These are phyloP conservation scores for Tremellales sp. DNA, from an alignment of 1,284 basidiomycete species.

Conservation along the genomic window DNA sequence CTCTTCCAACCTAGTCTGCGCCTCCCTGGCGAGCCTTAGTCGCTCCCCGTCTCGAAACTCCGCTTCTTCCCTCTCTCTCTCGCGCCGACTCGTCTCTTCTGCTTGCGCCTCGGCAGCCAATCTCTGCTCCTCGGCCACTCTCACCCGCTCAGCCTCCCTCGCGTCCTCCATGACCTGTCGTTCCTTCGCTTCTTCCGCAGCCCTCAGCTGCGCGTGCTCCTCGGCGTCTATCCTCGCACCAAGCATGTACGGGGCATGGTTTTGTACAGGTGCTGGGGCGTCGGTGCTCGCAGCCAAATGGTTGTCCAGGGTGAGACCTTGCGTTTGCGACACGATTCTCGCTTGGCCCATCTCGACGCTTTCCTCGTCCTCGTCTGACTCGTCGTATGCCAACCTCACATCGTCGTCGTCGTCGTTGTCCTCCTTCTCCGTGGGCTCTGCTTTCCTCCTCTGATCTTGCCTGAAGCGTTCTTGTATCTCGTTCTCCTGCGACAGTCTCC, in stretches of 20 bases:
- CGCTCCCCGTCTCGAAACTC: background rate
- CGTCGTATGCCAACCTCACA: slow-evolving; percentile 17
- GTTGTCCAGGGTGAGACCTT: background rate
- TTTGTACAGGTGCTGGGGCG: too few relatives aligned
- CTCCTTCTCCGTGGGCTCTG: background rate
- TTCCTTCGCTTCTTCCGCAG: slow-evolving; percentile 1
- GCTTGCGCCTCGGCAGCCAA: slow-evolving; percentile 1
- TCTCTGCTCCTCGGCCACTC: background rate
- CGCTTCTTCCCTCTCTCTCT: background rate
- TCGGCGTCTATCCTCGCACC: slow-evolving; percentile 5
- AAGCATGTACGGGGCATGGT: slow-evolving; percentile 3
- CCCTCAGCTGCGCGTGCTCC: background rate
- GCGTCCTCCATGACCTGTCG: slow-evolving; percentile 2
- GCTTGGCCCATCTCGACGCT: background rate
- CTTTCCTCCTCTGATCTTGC: slow-evolving; percentile 4
- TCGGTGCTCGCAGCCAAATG: too few relatives aligned
- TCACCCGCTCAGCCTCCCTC: too few relatives aligned
- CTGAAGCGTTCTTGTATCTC: slow-evolving; percentile 33
- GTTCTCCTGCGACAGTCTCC: slow-evolving; percentile 22
- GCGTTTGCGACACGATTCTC: too few relatives aligned
- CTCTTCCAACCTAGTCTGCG: slow-evolving; percentile 5
- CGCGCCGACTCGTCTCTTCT: slow-evolving; percentile 3
- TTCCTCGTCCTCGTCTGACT: slow-evolving; percentile 7
- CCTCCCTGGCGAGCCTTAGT: slow-evolving; percentile 4
- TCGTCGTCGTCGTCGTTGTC: slow-evolving; percentile 16